Conservation (phyloP, 371 early-diverging fungal species). For the Entomophthora muscae region DNA sequence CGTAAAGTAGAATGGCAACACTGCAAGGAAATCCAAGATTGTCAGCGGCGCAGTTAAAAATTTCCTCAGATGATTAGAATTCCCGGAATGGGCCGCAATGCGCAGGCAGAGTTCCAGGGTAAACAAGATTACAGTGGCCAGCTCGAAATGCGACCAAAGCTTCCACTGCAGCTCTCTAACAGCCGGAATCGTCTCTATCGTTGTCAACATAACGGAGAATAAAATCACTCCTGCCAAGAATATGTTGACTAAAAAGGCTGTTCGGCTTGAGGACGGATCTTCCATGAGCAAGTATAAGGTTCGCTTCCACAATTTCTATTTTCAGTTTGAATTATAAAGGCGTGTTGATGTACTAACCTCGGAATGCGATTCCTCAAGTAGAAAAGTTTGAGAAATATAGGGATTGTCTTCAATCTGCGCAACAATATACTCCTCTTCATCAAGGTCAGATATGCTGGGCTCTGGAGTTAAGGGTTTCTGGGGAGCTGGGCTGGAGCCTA, state of each 20-base stretch:
- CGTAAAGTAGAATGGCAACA: slow-evolving; percentile 66
- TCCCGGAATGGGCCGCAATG: slow-evolving; percentile 47
- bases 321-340: background rate
- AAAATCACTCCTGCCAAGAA: slow-evolving; percentile 57
- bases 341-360: background rate
- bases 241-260: slow-evolving; percentile 56
- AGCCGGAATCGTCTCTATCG: slow-evolving; percentile 68
- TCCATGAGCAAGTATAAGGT: slow-evolving; percentile 46
- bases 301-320: slow-evolving; percentile 25
- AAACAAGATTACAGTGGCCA: slow-evolving; percentile 55
- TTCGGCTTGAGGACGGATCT: slow-evolving; percentile 43
- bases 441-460: background rate
- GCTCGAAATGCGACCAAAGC: slow-evolving; percentile 53
- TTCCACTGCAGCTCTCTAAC: slow-evolving; percentile 38
- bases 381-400: background rate
- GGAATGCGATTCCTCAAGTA: background rate
- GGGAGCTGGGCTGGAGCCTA: background rate
- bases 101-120: slow-evolving; percentile 56
- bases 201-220: slow-evolving; percentile 56
- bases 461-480: background rate
- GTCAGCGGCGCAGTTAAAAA: slow-evolving; percentile 42
- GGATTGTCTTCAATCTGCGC: background rate
- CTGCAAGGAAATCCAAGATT: slow-evolving; percentile 59
- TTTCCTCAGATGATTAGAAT: slow-evolving; percentile 27
- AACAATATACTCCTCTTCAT: background rate